Evolutionary conservation across 31 red algal genomes (phyloP).

Genomic region (Bonnemaisonia californica): DNA sequence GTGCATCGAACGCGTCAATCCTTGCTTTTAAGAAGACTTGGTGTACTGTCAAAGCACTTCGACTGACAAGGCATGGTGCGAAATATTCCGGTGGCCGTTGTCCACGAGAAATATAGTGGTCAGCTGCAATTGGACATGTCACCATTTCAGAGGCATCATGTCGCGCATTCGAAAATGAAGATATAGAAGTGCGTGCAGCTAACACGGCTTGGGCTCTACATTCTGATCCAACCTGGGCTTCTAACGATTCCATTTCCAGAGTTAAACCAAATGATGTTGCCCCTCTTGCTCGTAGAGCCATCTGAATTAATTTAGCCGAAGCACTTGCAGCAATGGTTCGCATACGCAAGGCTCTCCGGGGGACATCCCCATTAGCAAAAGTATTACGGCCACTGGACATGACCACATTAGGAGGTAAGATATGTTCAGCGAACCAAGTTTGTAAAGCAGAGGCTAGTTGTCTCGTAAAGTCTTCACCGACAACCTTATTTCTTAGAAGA

Average conservation of each 20-base stretch:
- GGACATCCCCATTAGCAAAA: background rate
- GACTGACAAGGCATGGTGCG: constrained; percentile 60
- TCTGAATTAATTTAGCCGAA: constrained; percentile 50
- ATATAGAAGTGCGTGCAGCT: constrained; percentile 47
- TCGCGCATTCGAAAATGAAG: constrained; percentile 56
- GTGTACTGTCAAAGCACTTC: constrained; percentile 56
- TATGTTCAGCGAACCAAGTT: constrained; percentile 60
- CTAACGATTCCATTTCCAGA: constrained; percentile 51
- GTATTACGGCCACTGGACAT: constrained; percentile 34
- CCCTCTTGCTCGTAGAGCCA: constrained; percentile 55
- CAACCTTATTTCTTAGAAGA: constrained; percentile 46
- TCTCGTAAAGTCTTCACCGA: constrained; percentile 46
- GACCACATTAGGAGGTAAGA: constrained; percentile 53
- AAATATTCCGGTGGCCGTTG: constrained; percentile 59
- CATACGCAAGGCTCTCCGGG: constrained; percentile 38
- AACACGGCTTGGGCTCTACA: constrained; percentile 76
- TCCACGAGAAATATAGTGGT: constrained; percentile 45
- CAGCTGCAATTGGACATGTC: constrained; percentile 50
- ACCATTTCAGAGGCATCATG: constrained; percentile 71
- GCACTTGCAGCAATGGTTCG: constrained; percentile 57
- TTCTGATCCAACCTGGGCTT: constrained; percentile 65
- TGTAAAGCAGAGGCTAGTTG: constrained; percentile 59
- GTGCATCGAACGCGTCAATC: constrained; percentile 55
- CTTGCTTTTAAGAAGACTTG: constrained; percentile 58
- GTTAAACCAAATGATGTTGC: constrained; percentile 55